Evolutionary conservation across 140 eudicot genomes (phyloP).

Genomic region (Oenanthe javanica): DNA sequence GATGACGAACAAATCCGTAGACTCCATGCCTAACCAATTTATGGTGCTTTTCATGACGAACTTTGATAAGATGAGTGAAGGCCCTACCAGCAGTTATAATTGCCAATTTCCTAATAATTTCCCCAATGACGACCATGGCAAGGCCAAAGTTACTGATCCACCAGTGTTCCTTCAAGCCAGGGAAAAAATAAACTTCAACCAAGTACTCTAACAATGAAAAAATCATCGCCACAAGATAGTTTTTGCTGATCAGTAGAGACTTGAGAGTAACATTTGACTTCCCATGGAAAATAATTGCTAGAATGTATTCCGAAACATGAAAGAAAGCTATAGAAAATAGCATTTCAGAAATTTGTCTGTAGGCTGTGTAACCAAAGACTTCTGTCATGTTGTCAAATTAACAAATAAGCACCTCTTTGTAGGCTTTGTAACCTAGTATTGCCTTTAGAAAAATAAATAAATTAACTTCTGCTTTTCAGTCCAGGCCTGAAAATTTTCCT

Average conservation of each 20-base stretch:
- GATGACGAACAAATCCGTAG: conserved; percentile 71
- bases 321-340: conserved; percentile 62
- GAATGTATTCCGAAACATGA: conserved; percentile 63
- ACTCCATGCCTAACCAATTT: conserved; percentile 69
- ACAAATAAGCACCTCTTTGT: conserved; percentile 15
- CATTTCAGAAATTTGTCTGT: conserved; percentile 64
- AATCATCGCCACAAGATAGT: conserved; percentile 67
- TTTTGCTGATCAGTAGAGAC: conserved; percentile 71
- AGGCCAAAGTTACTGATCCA: conserved; percentile 74
- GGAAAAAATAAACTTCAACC: conserved; percentile 61
- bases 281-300: conserved; percentile 67
- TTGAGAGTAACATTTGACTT: conserved; percentile 56
- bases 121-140: conserved; percentile 72
- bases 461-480: conserved; percentile 13
- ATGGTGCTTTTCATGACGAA: conserved; percentile 66
- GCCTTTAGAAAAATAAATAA: conserved; percentile 12
- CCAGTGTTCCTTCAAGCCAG: conserved; percentile 58
- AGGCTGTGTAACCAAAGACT: conserved; percentile 46
- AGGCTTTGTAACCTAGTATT: background rate
- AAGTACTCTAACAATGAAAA: conserved; percentile 62
- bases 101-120: conserved; percentile 67
- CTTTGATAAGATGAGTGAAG: conserved; percentile 81
- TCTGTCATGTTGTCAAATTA: conserved; percentile 48
- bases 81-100: conserved; percentile 87
- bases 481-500: conserved; percentile 42